Evolutionary conservation across 306 rosid species (phyloP).

Genomic region (Dryas alaskensis): DNA sequence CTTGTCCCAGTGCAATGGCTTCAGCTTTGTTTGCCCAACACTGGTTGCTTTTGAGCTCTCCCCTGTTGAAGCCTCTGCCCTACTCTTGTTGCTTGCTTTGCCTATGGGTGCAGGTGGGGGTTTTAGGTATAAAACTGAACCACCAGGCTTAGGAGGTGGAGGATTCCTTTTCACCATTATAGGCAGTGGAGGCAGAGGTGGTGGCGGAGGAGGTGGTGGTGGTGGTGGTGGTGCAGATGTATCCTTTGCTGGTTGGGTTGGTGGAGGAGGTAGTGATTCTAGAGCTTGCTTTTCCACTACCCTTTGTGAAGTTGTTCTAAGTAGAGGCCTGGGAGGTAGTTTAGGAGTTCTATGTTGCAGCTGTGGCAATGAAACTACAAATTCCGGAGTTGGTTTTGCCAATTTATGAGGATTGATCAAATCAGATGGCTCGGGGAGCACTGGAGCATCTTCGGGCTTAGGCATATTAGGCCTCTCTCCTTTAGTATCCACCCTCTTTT

Average conservation of each 20-base stretch:
- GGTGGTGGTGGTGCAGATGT: conserved; percentile 7
- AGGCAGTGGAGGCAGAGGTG: background rate
- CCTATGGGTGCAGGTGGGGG: conserved; percentile 43
- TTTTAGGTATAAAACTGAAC: conserved; percentile 36
- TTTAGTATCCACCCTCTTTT: conserved; percentile 41
- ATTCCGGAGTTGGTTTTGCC: conserved; percentile 18
- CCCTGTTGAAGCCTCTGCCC: conserved; percentile 23
- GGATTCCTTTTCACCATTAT: conserved; percentile 13
- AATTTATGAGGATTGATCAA: conserved; percentile 4
- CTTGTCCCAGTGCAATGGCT: conserved; percentile 94
- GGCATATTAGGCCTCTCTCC: conserved; percentile 28
- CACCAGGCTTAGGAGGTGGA: conserved; percentile 31
- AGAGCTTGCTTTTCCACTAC: conserved; percentile 33
- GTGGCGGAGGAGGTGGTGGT: conserved; percentile 2
- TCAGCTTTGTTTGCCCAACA: conserved; percentile 46
- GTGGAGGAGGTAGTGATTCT: conserved; percentile 18
- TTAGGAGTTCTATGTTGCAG: conserved; percentile 18
- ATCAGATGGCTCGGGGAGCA: conserved; percentile 15
- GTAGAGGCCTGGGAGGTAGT: conserved; percentile 18
- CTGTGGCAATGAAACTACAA: background rate
- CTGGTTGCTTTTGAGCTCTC: conserved; percentile 39
- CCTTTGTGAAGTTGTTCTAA: conserved; percentile 28
- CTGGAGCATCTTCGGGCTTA: conserved; percentile 18
- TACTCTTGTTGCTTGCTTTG: conserved; percentile 28
- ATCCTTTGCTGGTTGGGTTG: background rate